A percentile compares a stretch with the other conserved stretches of the same genome.
phyloP scores from a whole-genome alignment of 2,329 filamentous ascomycete genomes.

The Talaromyces amestolkiae region DNA sequence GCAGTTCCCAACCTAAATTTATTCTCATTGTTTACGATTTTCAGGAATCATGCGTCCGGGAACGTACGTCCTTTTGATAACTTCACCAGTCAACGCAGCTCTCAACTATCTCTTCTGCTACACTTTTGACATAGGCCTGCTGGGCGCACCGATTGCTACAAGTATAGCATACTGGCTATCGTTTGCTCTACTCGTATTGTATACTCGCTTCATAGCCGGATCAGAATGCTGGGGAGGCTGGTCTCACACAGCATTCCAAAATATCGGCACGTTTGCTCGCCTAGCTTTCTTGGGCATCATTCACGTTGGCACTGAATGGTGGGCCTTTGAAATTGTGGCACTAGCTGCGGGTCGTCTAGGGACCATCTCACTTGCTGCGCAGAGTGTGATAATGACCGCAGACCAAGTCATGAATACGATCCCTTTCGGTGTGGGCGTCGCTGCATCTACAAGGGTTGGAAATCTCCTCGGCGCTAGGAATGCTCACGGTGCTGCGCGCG shows the following conservation, averaged over 20 bases:
- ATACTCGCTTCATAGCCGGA: slow-evolving; percentile 68
- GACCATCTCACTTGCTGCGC: slow-evolving; percentile 74
- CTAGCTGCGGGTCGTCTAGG: slow-evolving; percentile 77
- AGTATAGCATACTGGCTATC: slow-evolving; percentile 84
- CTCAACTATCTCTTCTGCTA: slow-evolving; percentile 71
- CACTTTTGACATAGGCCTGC: slow-evolving; percentile 65
- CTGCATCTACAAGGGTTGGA: slow-evolving; percentile 72
- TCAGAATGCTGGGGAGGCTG: slow-evolving; percentile 78
- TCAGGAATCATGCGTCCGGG: slow-evolving; percentile 62
- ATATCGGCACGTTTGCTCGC: slow-evolving; percentile 68
- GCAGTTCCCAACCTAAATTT: neutral
- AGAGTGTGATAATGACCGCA: slow-evolving; percentile 85
- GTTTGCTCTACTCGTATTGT: slow-evolving; percentile 71
- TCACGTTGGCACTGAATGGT: slow-evolving; percentile 89
- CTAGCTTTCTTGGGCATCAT: slow-evolving; percentile 74
- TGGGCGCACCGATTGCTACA: slow-evolving; percentile 78
- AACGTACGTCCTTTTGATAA: slow-evolving; percentile 62
- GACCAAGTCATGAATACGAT: slow-evolving; percentile 84
- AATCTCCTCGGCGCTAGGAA: slow-evolving; percentile 73
- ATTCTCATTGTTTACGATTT: neutral
- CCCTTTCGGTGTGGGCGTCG: slow-evolving; percentile 81
- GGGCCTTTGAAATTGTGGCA: slow-evolving; percentile 89
- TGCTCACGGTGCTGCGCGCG: slow-evolving; percentile 63
- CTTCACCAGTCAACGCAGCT: slow-evolving; percentile 58
- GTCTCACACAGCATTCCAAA: slow-evolving; percentile 61